These are phyloP conservation scores for Neoascochyta sp. DNA, from an alignment of 2,329 filamentous ascomycete genomes.

Conservation along the genomic window DNA sequence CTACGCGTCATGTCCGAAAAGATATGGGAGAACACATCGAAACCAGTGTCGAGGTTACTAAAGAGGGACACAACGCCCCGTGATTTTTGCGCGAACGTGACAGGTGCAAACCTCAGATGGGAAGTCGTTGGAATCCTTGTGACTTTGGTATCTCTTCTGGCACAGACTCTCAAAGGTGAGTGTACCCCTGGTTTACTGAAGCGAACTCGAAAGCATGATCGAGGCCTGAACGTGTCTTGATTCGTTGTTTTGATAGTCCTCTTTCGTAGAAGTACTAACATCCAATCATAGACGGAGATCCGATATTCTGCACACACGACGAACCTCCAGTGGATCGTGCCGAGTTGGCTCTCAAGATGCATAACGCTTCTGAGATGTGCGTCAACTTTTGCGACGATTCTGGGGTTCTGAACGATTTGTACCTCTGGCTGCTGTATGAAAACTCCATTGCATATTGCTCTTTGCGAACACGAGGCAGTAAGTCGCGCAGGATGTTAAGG, in stretches of 20 bases:
- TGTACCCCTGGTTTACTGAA: too few species aligned
- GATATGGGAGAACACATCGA: slow-evolving; percentile 43
- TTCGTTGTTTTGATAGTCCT: background rate
- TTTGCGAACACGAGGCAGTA: slow-evolving; percentile 29
- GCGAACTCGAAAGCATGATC: too few species aligned
- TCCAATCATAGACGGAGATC: slow-evolving; percentile 26
- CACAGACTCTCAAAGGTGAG: slow-evolving; percentile 27
- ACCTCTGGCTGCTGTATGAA: slow-evolving; percentile 35
- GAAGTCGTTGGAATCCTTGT: slow-evolving; percentile 44
- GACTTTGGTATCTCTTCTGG: slow-evolving; percentile 38
- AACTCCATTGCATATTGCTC: slow-evolving; percentile 22
- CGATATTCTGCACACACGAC: slow-evolving; percentile 30
- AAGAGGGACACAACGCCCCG: slow-evolving; percentile 37
- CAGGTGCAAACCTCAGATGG: slow-evolving; percentile 43
- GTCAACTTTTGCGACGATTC: slow-evolving; percentile 32
- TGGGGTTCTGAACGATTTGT: slow-evolving; percentile 33
- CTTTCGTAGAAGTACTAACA: slow-evolving; percentile 1
- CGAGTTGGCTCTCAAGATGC: slow-evolving; percentile 20
- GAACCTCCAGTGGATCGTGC: slow-evolving; percentile 23
- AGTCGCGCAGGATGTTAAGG: slow-evolving; percentile 10
- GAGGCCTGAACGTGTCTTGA: too few species aligned
- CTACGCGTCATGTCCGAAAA: slow-evolving; percentile 39
- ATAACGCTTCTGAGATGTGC: slow-evolving; percentile 30
- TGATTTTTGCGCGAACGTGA: slow-evolving; percentile 39
- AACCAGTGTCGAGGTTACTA: slow-evolving; percentile 28